A percentile compares a stretch with the other conserved stretches of the same genome.
phyloP scores from a whole-genome alignment of 108 stramenopile species.

The Cyclotella cryptica region DNA sequence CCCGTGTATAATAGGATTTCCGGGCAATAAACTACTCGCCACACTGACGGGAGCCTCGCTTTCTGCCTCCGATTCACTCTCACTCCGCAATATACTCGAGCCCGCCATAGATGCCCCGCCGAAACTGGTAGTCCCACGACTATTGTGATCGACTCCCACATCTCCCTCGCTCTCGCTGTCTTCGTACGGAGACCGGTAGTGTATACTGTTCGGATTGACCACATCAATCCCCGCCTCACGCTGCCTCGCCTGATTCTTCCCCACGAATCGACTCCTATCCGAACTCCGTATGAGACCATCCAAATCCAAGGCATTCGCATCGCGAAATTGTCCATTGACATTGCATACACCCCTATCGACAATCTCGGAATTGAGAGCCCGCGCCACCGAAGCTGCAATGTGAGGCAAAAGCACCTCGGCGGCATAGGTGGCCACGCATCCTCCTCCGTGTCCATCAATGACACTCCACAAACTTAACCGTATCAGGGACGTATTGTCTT shows the following conservation, averaged over 20 bases:
- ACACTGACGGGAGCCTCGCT: constrained; percentile 45
- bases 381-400: constrained; percentile 71
- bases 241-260: constrained; percentile 16
- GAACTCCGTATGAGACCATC: constrained; percentile 78
- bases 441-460: constrained; percentile 90
- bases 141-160: constrained; percentile 42
- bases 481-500: constrained; percentile 58
- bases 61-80: constrained; percentile 44
- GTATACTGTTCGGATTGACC: constrained; percentile 74
- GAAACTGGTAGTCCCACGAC: constrained; percentile 8
- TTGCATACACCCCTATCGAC: constrained; percentile 79
- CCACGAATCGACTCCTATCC: constrained; percentile 54
- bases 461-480: constrained; percentile 83
- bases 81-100: constrained; percentile 14
- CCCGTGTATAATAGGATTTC: constrained; percentile 28
- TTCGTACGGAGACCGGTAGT: constrained; percentile 81
- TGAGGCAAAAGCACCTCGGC: constrained; percentile 79
- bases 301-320: constrained; percentile 82
- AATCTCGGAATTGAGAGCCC: constrained; percentile 75
- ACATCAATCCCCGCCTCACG: constrained; percentile 55
- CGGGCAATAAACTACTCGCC: constrained; percentile 46
- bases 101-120: not conserved
- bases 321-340: constrained; percentile 84
- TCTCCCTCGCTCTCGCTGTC: constrained; percentile 68
- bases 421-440: constrained; percentile 83